Conservation (phyloP, 164 flowering plant species). For the Annona squamosa region DNA sequence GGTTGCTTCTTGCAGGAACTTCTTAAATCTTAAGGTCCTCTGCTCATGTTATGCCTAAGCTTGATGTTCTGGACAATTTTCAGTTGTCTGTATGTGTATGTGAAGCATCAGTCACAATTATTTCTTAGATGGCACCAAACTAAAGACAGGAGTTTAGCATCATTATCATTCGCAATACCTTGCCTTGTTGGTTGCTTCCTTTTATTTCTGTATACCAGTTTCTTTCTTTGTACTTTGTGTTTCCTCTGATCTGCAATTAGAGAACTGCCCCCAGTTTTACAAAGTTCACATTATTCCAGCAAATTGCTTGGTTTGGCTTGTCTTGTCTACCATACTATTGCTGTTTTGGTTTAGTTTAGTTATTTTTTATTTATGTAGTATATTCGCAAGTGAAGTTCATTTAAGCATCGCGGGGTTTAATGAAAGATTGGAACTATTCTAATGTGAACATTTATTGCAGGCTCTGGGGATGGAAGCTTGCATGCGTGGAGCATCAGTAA, state of each 20-base stretch:
- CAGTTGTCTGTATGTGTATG: not conserved
- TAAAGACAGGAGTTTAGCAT: not conserved
- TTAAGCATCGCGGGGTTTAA: not conserved
- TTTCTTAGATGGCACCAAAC: not conserved
- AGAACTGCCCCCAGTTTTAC: not conserved
- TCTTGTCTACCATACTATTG: not conserved
- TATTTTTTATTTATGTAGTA: not conserved
- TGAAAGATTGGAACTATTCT: not conserved
- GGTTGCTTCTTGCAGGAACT: not conserved
- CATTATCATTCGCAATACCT: not conserved
- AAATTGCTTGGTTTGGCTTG: not conserved
- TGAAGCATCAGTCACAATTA: not conserved
- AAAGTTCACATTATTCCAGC: not conserved
- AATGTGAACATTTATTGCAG: constrained; percentile 26
- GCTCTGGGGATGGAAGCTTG: constrained; percentile 92
- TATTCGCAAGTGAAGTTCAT: not conserved
- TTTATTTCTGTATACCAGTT: too few species aligned
- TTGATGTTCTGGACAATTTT: not conserved
- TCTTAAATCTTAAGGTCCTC: too few species aligned
- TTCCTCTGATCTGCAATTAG: not conserved
- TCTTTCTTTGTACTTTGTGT: not conserved
- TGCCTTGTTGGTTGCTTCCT: not conserved
- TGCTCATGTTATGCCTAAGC: too few species aligned
- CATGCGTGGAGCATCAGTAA: constrained; percentile 81
- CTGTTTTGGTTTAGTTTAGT: not conserved